phyloP scores from a whole-genome alignment of 352 stramenopile species.

The Pythium phragmitis region DNA sequence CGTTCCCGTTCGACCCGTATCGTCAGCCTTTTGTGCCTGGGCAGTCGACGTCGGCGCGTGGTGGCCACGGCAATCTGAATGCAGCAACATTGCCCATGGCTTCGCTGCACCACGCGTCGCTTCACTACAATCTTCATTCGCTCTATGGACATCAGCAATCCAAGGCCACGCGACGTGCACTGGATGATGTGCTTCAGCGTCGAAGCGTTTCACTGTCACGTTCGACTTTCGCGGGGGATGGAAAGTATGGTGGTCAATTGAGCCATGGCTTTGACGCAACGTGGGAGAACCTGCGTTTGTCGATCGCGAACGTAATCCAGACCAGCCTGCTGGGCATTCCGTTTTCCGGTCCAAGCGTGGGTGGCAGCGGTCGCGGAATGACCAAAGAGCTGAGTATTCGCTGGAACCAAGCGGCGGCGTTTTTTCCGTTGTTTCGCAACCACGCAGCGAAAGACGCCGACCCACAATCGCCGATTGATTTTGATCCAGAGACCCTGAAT shows the following conservation, averaged over 20 bases:
- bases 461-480: conserved; percentile 64
- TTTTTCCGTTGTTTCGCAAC: conserved; percentile 79
- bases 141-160: conserved; percentile 75
- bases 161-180: conserved; percentile 42
- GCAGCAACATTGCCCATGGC: conserved; percentile 76
- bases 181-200: conserved; percentile 52
- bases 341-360: conserved; percentile 68
- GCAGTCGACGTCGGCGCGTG: conserved; percentile 36
- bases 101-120: conserved; percentile 55
- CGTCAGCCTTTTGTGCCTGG: conserved; percentile 73
- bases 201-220: conserved; percentile 69
- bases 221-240: conserved; percentile 68
- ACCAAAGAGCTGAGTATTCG: conserved; percentile 75
- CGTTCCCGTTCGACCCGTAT: conserved; percentile 81
- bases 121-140: conserved; percentile 89
- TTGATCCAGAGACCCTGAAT: conserved; percentile 61
- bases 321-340: conserved; percentile 82
- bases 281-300: conserved; percentile 78
- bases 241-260: conserved; percentile 63
- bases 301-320: conserved; percentile 65
- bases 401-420: conserved; percentile 80
- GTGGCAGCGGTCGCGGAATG: conserved; percentile 43
- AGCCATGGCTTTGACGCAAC: conserved; percentile 52
- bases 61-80: conserved; percentile 72
- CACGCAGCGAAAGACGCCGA: conserved; percentile 42